Evolutionary conservation across 1,139 yeast genomes (phyloP).

Genomic region (Geotrichum klebahnii): DNA sequence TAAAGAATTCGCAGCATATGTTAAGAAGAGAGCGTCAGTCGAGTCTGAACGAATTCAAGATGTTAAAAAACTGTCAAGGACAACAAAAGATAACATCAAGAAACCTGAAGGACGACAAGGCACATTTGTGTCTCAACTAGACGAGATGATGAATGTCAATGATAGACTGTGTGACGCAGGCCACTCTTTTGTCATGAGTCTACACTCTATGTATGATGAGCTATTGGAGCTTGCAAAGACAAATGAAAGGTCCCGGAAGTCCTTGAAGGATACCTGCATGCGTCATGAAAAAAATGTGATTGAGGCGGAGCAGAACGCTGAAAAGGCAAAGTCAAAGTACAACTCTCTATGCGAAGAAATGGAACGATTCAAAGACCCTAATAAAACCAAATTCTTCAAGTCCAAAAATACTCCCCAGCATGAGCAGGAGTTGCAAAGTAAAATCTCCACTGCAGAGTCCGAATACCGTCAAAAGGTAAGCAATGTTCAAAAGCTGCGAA

Average conservation of each 20-base stretch:
- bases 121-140: conserved; percentile 63
- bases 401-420: conserved; percentile 81
- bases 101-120: conserved; percentile 53
- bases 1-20: conserved; percentile 75
- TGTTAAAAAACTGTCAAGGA: conserved; percentile 59
- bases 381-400: conserved; percentile 67
- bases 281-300: conserved; percentile 76
- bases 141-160: conserved; percentile 68
- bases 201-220: conserved; percentile 84
- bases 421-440: conserved; percentile 80
- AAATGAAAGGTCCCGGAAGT: conserved; percentile 66
- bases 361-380: conserved; percentile 82
- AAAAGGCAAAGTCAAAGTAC: conserved; percentile 81
- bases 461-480: conserved; percentile 79
- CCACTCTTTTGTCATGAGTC: conserved; percentile 68
- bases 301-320: conserved; percentile 79
- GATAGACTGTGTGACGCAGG: conserved; percentile 75
- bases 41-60: conserved; percentile 79
- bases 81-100: conserved; percentile 52
- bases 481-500: conserved; percentile 67
- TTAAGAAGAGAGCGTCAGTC: conserved; percentile 70
- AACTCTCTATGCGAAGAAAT: conserved; percentile 78
- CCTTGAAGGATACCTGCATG: conserved; percentile 74
- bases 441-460: conserved; percentile 77
- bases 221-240: conserved; percentile 66